phyloP scores from a whole-genome alignment of 2,329 filamentous ascomycete genomes.

The Nannizziopsis arthrosporioides region DNA sequence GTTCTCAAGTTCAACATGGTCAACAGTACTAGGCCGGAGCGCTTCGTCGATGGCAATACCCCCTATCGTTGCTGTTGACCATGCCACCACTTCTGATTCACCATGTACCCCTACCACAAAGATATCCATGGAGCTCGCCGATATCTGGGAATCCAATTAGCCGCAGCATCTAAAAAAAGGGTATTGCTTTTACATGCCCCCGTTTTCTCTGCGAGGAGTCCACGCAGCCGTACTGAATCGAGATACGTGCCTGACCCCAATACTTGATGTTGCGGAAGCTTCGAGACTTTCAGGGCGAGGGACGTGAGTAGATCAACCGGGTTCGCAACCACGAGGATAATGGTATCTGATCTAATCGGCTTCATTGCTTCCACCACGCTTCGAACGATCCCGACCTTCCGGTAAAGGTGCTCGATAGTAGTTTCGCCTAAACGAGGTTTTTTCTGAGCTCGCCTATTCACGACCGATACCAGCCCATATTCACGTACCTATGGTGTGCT shows the following conservation, averaged over 20 bases:
- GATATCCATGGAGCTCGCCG: slow-evolving; percentile 19
- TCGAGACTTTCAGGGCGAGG: slow-evolving; percentile 38
- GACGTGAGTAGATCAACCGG: slow-evolving; percentile 46
- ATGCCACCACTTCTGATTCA: slow-evolving; percentile 39
- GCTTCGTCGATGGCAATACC: slow-evolving; percentile 32
- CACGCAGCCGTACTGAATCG: slow-evolving; percentile 41
- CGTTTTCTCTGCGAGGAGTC: slow-evolving; percentile 12
- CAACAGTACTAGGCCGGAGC: slow-evolving; percentile 16
- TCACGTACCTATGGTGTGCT: slow-evolving; percentile 31
- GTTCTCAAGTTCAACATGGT: background rate
- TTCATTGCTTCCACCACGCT: slow-evolving; percentile 40
- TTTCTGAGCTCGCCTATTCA: background rate
- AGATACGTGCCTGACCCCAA: slow-evolving; percentile 45
- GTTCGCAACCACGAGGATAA: slow-evolving; percentile 44
- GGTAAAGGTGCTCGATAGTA: slow-evolving; percentile 36
- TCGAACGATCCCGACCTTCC: slow-evolving; percentile 40
- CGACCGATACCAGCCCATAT: background rate
- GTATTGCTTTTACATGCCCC: background rate
- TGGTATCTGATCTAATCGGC: slow-evolving; percentile 38
- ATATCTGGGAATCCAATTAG: background rate
- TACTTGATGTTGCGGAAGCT: slow-evolving; percentile 40
- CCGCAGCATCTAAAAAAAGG: background rate
- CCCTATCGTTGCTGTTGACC: slow-evolving; percentile 35
- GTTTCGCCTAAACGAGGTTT: slow-evolving; percentile 29
- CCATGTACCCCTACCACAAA: slow-evolving; percentile 42